These are phyloP conservation scores for Schrenkiella parvula DNA, from an alignment of 345 rosid genomes.

Conservation along the genomic window DNA sequence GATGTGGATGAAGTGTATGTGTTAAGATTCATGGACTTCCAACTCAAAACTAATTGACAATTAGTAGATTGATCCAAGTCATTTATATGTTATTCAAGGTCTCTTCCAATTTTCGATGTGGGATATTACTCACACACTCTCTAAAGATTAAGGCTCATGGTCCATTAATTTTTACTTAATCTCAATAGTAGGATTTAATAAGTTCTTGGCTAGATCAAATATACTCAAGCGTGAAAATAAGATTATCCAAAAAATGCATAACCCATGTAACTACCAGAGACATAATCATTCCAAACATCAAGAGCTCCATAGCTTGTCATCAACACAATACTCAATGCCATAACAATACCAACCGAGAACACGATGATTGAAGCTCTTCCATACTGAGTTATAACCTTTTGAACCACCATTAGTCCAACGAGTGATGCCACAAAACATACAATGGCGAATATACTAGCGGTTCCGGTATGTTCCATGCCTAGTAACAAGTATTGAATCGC, in stretches of 20 bases:
- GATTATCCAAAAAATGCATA: not conserved
- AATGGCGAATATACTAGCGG: conserved; percentile 48
- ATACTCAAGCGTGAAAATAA: not conserved
- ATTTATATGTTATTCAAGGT: too few species aligned
- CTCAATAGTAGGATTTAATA: too few species aligned
- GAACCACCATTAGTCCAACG: conserved; percentile 63
- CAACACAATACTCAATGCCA: conserved; percentile 72
- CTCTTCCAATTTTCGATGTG: too few species aligned
- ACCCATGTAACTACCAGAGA: conserved; percentile 64
- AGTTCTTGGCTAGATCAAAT: not conserved
- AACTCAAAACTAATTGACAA: too few species aligned
- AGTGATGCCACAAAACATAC: conserved; percentile 67
- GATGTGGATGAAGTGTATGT: too few species aligned
- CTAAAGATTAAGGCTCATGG: too few species aligned
- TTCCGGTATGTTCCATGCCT: conserved; percentile 59
- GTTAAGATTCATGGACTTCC: too few species aligned
- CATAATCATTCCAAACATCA: conserved; percentile 57
- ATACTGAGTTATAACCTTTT: conserved; percentile 44
- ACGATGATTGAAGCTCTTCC: conserved; percentile 87
- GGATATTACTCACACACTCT: too few species aligned
- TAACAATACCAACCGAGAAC: conserved; percentile 70
- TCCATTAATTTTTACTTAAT: too few species aligned
- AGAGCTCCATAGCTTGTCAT: conserved; percentile 71
- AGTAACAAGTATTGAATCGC: conserved; percentile 52
- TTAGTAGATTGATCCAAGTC: too few species aligned